These are phyloP conservation scores for Hemileccinum impolitum DNA, from an alignment of 768 basidiomycete species.

Conservation along the genomic window DNA sequence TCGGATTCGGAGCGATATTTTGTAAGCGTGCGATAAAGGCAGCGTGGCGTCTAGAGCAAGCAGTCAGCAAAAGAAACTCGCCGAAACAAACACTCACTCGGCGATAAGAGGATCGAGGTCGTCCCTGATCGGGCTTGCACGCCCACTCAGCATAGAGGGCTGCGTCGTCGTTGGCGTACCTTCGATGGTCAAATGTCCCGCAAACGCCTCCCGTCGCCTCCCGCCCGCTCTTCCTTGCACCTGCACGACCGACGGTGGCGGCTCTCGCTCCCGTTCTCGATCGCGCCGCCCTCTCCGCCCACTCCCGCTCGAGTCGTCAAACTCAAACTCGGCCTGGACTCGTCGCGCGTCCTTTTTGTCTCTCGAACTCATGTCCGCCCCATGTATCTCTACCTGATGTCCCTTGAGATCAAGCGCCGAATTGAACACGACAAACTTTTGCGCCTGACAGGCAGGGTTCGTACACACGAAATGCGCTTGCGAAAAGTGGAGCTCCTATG, in stretches of 20 bases:
- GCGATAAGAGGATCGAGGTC: constrained; percentile 52
- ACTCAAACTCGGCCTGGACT: constrained; percentile 63
- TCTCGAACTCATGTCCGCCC: constrained; percentile 64
- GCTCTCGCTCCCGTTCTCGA: constrained; percentile 50
- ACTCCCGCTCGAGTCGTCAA: constrained; percentile 52
- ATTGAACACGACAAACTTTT: constrained; percentile 94
- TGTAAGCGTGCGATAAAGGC: constrained; percentile 64
- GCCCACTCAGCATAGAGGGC: constrained; percentile 22
- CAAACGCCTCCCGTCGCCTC: constrained; percentile 61
- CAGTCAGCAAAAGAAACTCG: not conserved
- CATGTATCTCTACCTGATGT: constrained; percentile 85
- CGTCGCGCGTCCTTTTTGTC: constrained; percentile 68
- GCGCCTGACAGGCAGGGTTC: constrained; percentile 68
- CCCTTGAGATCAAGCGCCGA: constrained; percentile 85
- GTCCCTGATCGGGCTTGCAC: constrained; percentile 31
- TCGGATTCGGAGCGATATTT: constrained; percentile 52
- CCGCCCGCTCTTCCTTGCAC: constrained; percentile 29
- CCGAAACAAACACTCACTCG: constrained; percentile 46
- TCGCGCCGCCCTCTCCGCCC: constrained; percentile 45
- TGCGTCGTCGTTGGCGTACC: constrained; percentile 10
- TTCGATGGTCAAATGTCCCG: constrained; percentile 51
- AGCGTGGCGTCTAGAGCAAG: constrained; percentile 55
- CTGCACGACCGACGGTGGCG: constrained; percentile 20
- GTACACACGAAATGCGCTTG: constrained; percentile 75
- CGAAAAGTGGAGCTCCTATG: constrained; percentile 73